Base-by-base conservation (phyloP, 805 yeast genomes). In the Lipomyces orientalis region DNA sequence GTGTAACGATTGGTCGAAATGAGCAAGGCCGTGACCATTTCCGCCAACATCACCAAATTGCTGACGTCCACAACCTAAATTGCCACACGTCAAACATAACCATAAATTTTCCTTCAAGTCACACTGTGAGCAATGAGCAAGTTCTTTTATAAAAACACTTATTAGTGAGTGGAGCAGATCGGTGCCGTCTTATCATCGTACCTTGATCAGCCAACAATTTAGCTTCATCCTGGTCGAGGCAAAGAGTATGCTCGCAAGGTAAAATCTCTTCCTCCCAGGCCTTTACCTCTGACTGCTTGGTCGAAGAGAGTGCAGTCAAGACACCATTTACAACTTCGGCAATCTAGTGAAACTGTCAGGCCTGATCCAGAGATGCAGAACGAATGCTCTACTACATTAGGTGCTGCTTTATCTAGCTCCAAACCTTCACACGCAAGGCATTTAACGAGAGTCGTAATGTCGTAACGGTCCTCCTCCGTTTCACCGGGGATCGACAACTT, bases 31-130 rank as follows among this genome's bases (percentile, higher is more conserved):
- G 77, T 95, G 99, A 0, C 97, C 88, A 75, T 94, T 87, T 5
- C 99, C 99, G n/a, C 93, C 89, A 12, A 90, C 86, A 31, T 96
- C 94, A 46, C 98, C 99, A 75, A 90, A 91, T 78, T 95, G 99
- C 39, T 88, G 88, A 71, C 99, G 82, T 5, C 99, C 99, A 80
- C 99, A 95, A 4, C 97, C 97, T 10, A 93, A 74, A n/a, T 85
- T 80, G 1, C 99, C 99, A 83, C 99, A 95, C 60, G 85, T 85
- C 58, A 95, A 79, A 80, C 99, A 95, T 19, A 95, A 82, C 99
- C 99, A 95, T 58, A 95, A 79, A 76, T 95, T 95, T 71, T 88
- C 90, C 37, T 79, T 78, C 71, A 95, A 81, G 1, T 79, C 83
- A 68, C 84, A 81, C 39, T 71, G 61, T 12, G 76, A 57, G 66